Base-by-base conservation (phyloP, 2,329 filamentous ascomycete species). In the Teratosphaeria destructans region DNA sequence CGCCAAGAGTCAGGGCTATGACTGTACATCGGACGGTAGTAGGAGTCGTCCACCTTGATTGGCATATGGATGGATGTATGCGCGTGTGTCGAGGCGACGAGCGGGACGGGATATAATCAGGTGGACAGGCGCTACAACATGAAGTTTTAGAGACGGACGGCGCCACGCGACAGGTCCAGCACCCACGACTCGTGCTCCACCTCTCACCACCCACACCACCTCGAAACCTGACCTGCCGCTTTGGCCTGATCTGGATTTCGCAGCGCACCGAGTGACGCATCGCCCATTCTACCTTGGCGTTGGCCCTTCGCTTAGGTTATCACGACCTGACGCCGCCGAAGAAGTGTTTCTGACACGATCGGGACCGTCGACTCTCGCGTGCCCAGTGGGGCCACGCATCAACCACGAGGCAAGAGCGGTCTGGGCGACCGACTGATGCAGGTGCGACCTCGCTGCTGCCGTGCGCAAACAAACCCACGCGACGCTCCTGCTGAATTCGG, bases 331-430 rank as follows among this genome's bases (percentile, higher is more conserved):
- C 35, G 16, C 35, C 35, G 35, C 35, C 35, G 11, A 14, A 5
- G 3, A 39, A 39, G 35, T 14, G 16, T 39, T n/a, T 5, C 37
- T 43, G 12, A 5, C 37, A 43, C 12, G 37, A 43, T 43, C 37
- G 14, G 37, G 8, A 14, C 37, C 5, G 26, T 27, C 26, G 16
- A 43, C 55, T 23, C 5, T 16, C 27, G 34, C 26, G 35, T 34
- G 54, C 59, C 34, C 49, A 57, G 59, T 57, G 59, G 59, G 52
- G 34, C 52, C 23, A 26, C 12, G 23, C 55, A 5, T 23, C 26
- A 37, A 57, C 34, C 43, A 49, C 43, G 43, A 55, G 52, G 59
- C 55, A 60, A 54, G 59, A 57, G 59, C 59, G 59, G 59, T 60
- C 43, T 49, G 43, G n/a, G 43, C n/a, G 19, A 49, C 8, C 8